Evolutionary conservation across 2,329 filamentous ascomycete genomes (phyloP), one percentile per base, ranked within the genome.

Genomic region (Aciculosporium take): DNA sequence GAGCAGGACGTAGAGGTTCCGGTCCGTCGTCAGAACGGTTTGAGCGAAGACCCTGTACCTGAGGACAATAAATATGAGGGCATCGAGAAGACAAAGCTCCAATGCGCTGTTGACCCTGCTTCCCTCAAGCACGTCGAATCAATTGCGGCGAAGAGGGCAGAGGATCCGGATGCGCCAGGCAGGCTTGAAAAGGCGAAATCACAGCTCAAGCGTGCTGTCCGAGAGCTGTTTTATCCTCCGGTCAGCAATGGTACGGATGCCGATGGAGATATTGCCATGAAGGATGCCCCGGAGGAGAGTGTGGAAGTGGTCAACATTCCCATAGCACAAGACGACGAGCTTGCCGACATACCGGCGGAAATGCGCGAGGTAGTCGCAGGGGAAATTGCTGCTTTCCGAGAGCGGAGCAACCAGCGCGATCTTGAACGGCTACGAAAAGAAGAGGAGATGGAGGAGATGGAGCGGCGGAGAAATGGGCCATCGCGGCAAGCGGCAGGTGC

Each of bases 301-400:
- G 79, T 85, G 5, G 87, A 94, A 59, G 81, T 95, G 30, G 81
- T 94, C 48, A 94, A 88, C 44, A 94, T 96, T 45, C 81, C 87
- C 4, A 71, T 94, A 25, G 79, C 81, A 1, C 76, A 83, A 40
- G 91, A 98, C 48, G 93, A 98, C 55, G 91, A 98, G 55, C 69
- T 98, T 24, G 81, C 88, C 17, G 91, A 98, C 53, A 95, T 98
- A 37, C 91, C 91, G 0, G 81, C 85, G 1, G 91, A 96, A 57
- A 93, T 94, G 86, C 80, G 91, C 20, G 91, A 94, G 57, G 88
- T 86, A 0, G 91, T 98, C 13, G 85, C 91, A 0, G 81, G 81
- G 43, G 93, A 98, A 58, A 98, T 98, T 53, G 80, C 86, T 0
- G 84, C 88, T 0, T 98, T 98, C 67, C 75, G 91, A 49, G 91